Conservation (phyloP, 352 stramenopile species). For the Globisporangium abappressorium region DNA sequence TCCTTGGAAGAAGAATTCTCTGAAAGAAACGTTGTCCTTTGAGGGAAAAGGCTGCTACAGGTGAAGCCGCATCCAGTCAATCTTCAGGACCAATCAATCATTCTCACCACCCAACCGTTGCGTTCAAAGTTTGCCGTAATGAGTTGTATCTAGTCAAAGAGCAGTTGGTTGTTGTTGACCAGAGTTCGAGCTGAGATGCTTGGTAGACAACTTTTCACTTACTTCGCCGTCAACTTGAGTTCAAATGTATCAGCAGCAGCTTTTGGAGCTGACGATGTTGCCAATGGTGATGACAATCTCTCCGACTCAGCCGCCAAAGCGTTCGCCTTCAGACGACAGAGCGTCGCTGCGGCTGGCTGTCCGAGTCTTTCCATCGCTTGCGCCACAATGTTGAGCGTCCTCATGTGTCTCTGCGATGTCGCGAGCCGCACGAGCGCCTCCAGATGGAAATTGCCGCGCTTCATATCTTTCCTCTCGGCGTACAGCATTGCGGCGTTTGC, state of each 20-base stretch:
- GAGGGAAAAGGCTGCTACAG: neutral
- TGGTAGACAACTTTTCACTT: neutral
- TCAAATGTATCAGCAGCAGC: neutral
- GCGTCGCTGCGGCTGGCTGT: neutral
- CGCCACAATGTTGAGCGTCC: slow-evolving; percentile 21
- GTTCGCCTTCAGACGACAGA: neutral
- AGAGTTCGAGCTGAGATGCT: neutral
- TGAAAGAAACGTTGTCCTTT: neutral
- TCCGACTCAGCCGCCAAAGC: neutral
- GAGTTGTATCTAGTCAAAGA: neutral
- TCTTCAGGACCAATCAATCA: neutral
- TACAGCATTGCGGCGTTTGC: slow-evolving; percentile 48
- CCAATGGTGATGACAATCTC: neutral
- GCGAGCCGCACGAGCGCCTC: slow-evolving; percentile 18
- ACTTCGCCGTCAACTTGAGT: neutral
- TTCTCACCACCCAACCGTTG: neutral
- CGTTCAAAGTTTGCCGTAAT: neutral
- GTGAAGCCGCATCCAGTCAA: neutral
- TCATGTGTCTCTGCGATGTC: slow-evolving; percentile 16
- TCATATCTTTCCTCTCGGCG: slow-evolving; percentile 16
- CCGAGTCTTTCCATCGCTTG: slow-evolving; percentile 11
- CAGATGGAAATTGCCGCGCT: slow-evolving; percentile 25
- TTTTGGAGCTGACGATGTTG: neutral
- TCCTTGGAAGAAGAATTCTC: neutral
- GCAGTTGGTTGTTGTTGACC: neutral